phyloP scores from a whole-genome alignment of 176 grass and related monocot species.

The Paspalum vaginatum region DNA sequence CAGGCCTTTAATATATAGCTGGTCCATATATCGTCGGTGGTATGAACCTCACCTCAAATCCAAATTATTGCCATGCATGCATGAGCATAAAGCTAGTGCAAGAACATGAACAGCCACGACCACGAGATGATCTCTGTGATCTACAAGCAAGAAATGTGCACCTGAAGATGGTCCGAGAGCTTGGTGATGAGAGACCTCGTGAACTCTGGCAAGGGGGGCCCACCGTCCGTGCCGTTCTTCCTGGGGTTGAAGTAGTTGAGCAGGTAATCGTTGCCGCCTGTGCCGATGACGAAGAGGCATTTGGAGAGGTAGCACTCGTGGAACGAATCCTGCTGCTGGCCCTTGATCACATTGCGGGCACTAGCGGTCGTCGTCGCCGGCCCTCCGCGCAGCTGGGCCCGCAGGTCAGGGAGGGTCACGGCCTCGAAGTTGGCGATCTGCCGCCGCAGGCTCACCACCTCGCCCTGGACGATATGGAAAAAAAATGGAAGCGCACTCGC shows the following conservation, averaged over 20 bases:
- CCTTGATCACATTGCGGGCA: background rate
- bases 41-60: too few species aligned
- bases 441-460: slow-evolving; percentile 49
- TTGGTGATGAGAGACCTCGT: slow-evolving; percentile 43
- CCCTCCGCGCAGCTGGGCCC: slow-evolving; percentile 20
- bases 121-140: too few species aligned
- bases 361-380: background rate
- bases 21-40: too few species aligned
- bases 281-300: slow-evolving; percentile 61
- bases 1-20: too few species aligned
- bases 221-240: background rate
- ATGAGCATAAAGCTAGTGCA: too few species aligned
- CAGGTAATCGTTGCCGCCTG: slow-evolving; percentile 67
- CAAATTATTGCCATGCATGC: too few species aligned
- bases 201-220: slow-evolving; percentile 36
- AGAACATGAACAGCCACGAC: too few species aligned
- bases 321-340: slow-evolving; percentile 14
- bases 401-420: slow-evolving; percentile 57
- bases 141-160: background rate
- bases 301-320: slow-evolving; percentile 43
- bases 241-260: slow-evolving; percentile 59
- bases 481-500: background rate
- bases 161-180: slow-evolving; percentile 59
- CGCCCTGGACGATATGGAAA: slow-evolving; percentile 33
- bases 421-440: slow-evolving; percentile 64